Evolutionary conservation across 352 stramenopile genomes (phyloP).

Genomic region (Ophiocytium majus): DNA sequence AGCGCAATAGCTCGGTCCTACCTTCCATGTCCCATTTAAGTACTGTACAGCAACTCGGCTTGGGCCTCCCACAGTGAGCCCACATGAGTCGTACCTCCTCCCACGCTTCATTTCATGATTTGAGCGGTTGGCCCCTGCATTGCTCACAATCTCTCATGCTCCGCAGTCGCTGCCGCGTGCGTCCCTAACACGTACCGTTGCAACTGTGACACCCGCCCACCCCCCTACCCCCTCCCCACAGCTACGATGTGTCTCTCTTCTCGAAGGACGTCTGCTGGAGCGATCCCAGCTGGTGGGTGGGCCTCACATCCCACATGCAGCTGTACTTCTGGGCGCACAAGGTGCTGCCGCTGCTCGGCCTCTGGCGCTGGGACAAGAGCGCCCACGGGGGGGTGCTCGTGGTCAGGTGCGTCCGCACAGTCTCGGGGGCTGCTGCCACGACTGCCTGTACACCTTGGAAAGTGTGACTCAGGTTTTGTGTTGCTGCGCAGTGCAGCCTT

Average conservation of each 20-base stretch:
- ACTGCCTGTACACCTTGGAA: not conserved
- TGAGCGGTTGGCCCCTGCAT: too few relatives aligned
- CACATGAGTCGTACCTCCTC: not conserved
- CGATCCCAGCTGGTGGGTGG: not conserved
- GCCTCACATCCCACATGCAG: not conserved
- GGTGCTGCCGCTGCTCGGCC: not conserved
- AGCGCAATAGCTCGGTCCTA: too few relatives aligned
- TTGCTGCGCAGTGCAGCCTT: too few relatives aligned
- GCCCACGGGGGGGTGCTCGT: not conserved
- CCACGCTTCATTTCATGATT: not conserved
- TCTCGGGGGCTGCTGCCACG: not conserved
- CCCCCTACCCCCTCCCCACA: too few relatives aligned
- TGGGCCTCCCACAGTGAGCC: not conserved
- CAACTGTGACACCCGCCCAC: too few relatives aligned
- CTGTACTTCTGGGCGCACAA: not conserved
- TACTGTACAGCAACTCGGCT: not conserved
- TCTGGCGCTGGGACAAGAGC: constrained; percentile 13
- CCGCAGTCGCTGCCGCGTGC: too few relatives aligned
- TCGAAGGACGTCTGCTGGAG: not conserved
- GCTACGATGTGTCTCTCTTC: constrained; percentile 20
- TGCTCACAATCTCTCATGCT: not conserved
- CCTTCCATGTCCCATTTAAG: too few relatives aligned
- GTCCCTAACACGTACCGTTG: too few relatives aligned
- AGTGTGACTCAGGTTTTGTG: not conserved
- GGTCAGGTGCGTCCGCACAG: not conserved